Conservation (phyloP, 2,329 filamentous ascomycete genomes). For the Myriosclerotinia scirpicola region DNA sequence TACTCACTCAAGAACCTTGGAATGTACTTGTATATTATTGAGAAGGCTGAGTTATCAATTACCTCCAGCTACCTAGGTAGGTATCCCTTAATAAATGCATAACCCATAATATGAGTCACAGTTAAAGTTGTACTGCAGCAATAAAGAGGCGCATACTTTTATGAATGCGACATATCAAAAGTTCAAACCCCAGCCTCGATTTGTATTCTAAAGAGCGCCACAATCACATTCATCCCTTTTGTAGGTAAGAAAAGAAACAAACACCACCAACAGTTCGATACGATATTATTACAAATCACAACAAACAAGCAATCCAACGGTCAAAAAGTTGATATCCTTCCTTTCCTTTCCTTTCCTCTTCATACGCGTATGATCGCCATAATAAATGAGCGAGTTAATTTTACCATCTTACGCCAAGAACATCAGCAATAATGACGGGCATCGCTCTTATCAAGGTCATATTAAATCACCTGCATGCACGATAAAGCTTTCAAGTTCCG, state of each 20-base stretch:
- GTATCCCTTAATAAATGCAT: background rate
- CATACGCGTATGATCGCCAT: background rate
- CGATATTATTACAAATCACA: no score
- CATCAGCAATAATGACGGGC: background rate
- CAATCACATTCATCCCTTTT: constrained; percentile 4
- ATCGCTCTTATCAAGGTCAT: no score
- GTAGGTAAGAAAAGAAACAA: background rate
- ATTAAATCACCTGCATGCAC: no score
- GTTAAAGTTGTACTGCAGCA: background rate
- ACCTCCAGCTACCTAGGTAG: background rate
- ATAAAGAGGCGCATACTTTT: constrained; percentile 8
- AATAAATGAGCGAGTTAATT: background rate
- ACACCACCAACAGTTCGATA: background rate
- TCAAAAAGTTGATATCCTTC: no score
- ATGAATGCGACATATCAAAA: background rate
- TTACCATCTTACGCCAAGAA: background rate
- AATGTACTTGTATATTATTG: background rate
- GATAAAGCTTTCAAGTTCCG: no score
- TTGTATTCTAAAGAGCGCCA: background rate
- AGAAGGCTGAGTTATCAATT: constrained; percentile 6
- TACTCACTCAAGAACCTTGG: no score
- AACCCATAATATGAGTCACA: background rate
- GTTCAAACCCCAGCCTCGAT: background rate
- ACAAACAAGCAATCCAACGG: no score
- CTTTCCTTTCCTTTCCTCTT: no score